These are phyloP conservation scores for Mycena leptocephala DNA, from an alignment of 768 basidiomycete genomes.

Conservation along the genomic window DNA sequence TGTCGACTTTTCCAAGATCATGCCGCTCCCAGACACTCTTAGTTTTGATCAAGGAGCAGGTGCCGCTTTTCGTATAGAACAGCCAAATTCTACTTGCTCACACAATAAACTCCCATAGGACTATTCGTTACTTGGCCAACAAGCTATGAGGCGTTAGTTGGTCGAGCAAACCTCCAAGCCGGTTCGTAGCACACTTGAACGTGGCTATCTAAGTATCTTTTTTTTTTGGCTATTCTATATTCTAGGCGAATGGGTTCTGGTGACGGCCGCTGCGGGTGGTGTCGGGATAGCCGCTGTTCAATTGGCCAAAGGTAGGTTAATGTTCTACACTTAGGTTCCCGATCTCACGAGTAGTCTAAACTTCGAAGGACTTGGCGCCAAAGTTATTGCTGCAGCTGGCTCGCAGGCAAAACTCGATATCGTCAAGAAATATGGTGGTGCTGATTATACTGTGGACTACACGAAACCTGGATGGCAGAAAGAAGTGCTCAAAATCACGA, in stretches of 20 bases:
- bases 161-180: conserved; percentile 83
- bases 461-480: conserved; percentile 89
- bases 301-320: conserved; percentile 84
- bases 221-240: background rate
- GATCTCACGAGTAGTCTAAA: background rate
- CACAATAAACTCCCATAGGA: conserved; percentile 58
- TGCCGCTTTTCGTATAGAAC: conserved; percentile 45
- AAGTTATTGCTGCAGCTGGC: conserved; percentile 94
- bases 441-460: conserved; percentile 90
- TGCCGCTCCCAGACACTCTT: conserved; percentile 83
- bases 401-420: conserved; percentile 86
- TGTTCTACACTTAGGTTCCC: background rate
- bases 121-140: conserved; percentile 94
- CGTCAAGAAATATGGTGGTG: conserved; percentile 82
- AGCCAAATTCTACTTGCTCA: background rate
- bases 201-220: background rate
- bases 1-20: conserved; percentile 63
- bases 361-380: conserved; percentile 86
- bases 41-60: conserved; percentile 91
- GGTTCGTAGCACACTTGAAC: conserved; percentile 59
- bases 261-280: conserved; percentile 97
- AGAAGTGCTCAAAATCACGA: conserved; percentile 87
- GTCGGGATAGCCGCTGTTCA: conserved; percentile 95
- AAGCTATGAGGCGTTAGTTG: conserved; percentile 92
- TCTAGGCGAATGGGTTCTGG: conserved; percentile 91